Evolutionary conservation across 371 early-diverging fungal genomes (phyloP), one percentile per base, ranked within the genome.

Genomic region (Mortierella polycephala): DNA sequence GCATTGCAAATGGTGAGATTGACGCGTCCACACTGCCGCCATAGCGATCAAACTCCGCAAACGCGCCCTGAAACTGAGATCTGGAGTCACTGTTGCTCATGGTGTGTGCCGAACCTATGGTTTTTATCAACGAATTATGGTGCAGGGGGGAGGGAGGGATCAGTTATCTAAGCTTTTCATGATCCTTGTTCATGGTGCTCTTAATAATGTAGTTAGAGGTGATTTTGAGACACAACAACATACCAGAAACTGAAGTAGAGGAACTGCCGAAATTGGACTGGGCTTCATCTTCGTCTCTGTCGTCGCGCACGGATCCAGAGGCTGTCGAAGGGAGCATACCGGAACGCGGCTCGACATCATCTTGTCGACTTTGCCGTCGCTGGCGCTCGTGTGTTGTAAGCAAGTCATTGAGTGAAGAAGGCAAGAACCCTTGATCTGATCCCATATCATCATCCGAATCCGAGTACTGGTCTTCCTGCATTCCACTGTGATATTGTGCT

Each of bases 321-420:
- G 62, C 60, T 0, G 75, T 73, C 10, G 75, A 75, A 0, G 81
- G 75, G 11, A 81, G 60, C 52, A 72, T 62, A 5, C n/a, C 63
- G 16, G 67, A 41, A 13, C 63, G 67, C 8, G 49, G 50, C 9
- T 51, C 68, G 40, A 52, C 42, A 40, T 60, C 73, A 40, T 63
- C 73, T 42, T 64, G 67, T 67, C 82, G 42, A 65, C 84, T 67
- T 77, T 75, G 83, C 57, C 69, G 81, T n/a, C 80, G 62, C 51
- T 83, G 84, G 12, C 85, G 71, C 60, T 87, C 88, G 14, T 66
- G 82, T 2, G 86, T 85, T 12, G 88, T 89, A 75, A 89, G 81
- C 20, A 89, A 64, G 42, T 89, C 89, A 52, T 85, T 87, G n/a
- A 89, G 67, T 10, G 89, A 89, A 7, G 89, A 83, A 5, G 89